Conservation (phyloP, 2,329 filamentous ascomycete genomes). For the Pseudogymnoascus sp. region DNA sequence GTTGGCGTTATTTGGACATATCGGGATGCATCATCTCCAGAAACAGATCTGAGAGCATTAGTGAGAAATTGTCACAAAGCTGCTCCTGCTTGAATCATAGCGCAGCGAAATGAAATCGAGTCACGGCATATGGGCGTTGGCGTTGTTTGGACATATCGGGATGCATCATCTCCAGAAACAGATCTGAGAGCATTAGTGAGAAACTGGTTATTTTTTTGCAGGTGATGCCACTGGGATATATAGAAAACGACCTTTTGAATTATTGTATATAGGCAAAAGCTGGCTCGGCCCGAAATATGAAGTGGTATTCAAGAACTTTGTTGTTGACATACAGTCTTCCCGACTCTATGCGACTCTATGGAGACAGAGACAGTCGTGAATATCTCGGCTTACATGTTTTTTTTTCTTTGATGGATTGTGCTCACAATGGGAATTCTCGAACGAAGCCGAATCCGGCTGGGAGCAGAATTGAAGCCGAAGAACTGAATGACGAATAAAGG, state of each 20-base stretch:
- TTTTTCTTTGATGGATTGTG: not conserved
- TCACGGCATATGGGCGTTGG: conserved; percentile 4
- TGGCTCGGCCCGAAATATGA: conserved; percentile 1
- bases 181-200: conserved; percentile 7
- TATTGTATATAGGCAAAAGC: conserved; percentile 4
- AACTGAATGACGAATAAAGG: not conserved
- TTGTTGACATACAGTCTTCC: not conserved
- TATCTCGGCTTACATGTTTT: not conserved
- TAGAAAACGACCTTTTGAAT: conserved; percentile 5
- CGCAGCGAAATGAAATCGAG: not conserved
- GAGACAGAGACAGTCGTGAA: not conserved
- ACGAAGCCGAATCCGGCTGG: not conserved
- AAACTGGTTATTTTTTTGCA: not conserved
- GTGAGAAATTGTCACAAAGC: not conserved
- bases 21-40: conserved; percentile 2
- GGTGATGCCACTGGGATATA: not conserved
- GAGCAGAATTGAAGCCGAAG: not conserved
- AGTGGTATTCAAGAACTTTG: not conserved
- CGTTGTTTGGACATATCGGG: conserved; percentile 2
- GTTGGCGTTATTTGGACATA: conserved; percentile 3
- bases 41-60: conserved; percentile 7
- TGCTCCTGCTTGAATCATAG: not conserved
- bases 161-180: conserved; percentile 6
- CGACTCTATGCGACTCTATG: not conserved
- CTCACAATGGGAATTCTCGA: not conserved